These are phyloP conservation scores for Cryptosporidium parvum DNA, from an alignment of 169 alveolate species.

Conservation along the genomic window DNA sequence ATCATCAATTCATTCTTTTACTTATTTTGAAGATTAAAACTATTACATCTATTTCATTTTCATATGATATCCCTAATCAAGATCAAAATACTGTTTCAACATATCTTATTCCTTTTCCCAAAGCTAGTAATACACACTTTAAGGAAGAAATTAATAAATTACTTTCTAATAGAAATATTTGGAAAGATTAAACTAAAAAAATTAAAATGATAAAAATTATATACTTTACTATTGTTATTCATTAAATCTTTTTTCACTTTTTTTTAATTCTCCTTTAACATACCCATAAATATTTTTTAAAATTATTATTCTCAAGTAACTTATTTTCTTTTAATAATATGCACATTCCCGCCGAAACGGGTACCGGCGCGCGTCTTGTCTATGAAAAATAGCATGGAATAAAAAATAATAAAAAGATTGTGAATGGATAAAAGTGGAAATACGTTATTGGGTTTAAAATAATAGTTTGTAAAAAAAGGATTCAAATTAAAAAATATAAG, in stretches of 20 bases:
- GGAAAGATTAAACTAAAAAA: slow-evolving; percentile 8
- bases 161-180: slow-evolving; percentile 6
- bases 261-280: too few species aligned
- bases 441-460: neutral
- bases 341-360: neutral
- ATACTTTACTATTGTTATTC: neutral
- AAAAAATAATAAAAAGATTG: neutral
- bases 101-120: slow-evolving; percentile 24
- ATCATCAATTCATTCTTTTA: neutral
- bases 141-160: slow-evolving; percentile 14
- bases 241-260: neutral
- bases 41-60: neutral
- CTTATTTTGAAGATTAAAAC: neutral
- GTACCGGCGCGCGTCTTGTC: slow-evolving; percentile 10
- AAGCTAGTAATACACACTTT: slow-evolving; percentile 29
- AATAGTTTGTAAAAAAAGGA: neutral
- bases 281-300: too few species aligned
- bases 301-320: neutral
- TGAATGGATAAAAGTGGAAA: slow-evolving; percentile 7
- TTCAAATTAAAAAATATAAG: neutral
- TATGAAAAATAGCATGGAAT: neutral
- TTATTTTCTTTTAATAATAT: neutral
- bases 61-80: neutral
- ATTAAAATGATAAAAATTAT: neutral
- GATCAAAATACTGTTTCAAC: neutral